These are phyloP conservation scores for Ustilago xerochloae DNA, from an alignment of 1,284 basidiomycete genomes.

Conservation along the genomic window DNA sequence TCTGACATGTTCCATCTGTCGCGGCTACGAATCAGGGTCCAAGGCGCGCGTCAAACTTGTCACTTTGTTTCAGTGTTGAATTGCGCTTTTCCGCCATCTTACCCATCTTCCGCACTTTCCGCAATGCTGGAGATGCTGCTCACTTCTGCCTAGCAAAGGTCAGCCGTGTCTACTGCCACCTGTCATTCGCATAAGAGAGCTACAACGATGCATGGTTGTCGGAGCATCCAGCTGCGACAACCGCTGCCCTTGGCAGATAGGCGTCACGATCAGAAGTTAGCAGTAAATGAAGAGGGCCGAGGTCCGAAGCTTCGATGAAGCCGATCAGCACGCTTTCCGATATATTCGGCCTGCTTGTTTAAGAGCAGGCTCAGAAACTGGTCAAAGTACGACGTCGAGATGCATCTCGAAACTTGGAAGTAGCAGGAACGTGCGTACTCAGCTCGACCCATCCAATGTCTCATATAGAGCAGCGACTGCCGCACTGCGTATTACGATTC, in stretches of 20 bases:
- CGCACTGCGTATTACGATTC: background rate
- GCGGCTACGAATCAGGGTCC: background rate
- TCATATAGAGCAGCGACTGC: constrained; percentile 1
- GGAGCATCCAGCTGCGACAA: too few species aligned
- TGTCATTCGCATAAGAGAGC: too few species aligned
- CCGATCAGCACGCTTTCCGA: too few species aligned
- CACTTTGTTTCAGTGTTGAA: constrained; percentile 6
- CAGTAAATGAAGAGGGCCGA: too few species aligned
- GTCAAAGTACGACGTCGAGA: background rate
- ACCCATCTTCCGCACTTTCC: background rate
- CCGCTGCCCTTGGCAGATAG: too few species aligned
- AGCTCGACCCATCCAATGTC: constrained; percentile 11
- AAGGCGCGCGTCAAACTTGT: background rate
- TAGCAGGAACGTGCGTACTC: background rate
- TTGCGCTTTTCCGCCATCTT: background rate
- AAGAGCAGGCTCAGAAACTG: too few species aligned
- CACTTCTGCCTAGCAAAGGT: background rate
- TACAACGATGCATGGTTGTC: too few species aligned
- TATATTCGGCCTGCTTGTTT: too few species aligned
- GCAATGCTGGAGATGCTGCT: background rate
- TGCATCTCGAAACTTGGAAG: background rate
- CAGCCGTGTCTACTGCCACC: too few species aligned
- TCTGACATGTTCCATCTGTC: constrained; percentile 4
- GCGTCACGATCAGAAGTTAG: too few species aligned
- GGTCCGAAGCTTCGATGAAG: too few species aligned